Base-by-base conservation (phyloP, 306 rosid genomes). In the Parietaria judaica region DNA sequence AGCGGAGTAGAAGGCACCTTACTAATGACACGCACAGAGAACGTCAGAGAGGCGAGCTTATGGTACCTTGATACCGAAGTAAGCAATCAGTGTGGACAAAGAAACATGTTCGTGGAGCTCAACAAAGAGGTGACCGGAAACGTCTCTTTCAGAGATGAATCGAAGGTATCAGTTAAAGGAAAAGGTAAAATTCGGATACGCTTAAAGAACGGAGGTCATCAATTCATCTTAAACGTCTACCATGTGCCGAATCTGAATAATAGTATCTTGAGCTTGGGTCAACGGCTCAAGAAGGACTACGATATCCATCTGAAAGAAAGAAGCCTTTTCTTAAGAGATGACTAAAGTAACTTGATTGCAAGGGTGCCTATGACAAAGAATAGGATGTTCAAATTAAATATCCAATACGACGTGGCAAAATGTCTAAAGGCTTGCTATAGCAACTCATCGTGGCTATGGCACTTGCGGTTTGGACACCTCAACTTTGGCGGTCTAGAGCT, bases 191-290 rank as follows among this genome's bases (percentile, higher is more conserved):
- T 59, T 38, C 34, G 39, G 9, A 59, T 41, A 14, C 14, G 5
- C 31, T n/a, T 17, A 13, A 39, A 59, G 46, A 44, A 59, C 15
- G 13, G 51, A 36, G 45, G 34, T 13, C 63, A 59, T 6, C 63
- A 59, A 59, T 37, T 59, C 46, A 59, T 59, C 17, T 59, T 23
- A 59, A 34, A 59, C 41, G 17, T 59, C 8, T 59, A 59, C 54
- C 44, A 7, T 5, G 54, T 61, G 35, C 16, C 50, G 8, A 60
- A 60, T 16, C 41, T 43, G 64, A 60, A 16, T 16, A 60, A 4
- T n/a, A 47, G 44, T 11, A 61, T 44, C 6, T n/a, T 44, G 3
- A 61, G 39, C 12, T 61, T 61, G 8, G 54, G 66, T 6, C 53
- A 61, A n/a, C n/a, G 44, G 7, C 34, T 61, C 15, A 5, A 45